Evolutionary conservation across 352 stramenopile genomes (phyloP), one percentile per base, ranked within the genome.

Genomic region (Phytopythium ostracodes): DNA sequence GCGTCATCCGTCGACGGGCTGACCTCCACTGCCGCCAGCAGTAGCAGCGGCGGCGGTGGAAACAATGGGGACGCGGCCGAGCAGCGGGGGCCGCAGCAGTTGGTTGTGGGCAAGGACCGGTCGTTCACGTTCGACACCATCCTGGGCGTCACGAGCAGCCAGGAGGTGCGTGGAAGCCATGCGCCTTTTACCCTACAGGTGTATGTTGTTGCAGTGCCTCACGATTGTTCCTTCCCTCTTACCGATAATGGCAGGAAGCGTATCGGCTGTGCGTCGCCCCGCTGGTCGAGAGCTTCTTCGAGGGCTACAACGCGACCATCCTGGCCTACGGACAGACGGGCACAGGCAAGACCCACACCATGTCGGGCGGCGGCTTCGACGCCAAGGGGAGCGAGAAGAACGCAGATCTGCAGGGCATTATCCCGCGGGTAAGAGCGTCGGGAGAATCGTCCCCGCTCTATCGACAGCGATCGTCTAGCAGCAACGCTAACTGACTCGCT

Each of bases 331-430:
- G 84, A 1, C 87, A 96, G 35, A 96, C 90, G 24, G 89, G 89
- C 8, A 97, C 83, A 1, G 95, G 96, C 49, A 99, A 99, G 71
- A 99, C 96, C 0, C 96, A 97, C 63, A 99, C 96, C 1, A 98
- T 99, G 94, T 85, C 80, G 11, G 85, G 85, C 17, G 63, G 71
- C 22, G 77, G 77, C 31, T 83, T 76, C 33, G 76, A 87, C 65
- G 65, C 68, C 20, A 62, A 60, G 56, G 53, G 77, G 33, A 86
- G 80, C 42, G 75, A 91, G 56, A 80, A 88, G 58, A 76, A 74
- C 22, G 68, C 76, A 10, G 82, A 87, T 0, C 50, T 79, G 10
- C 76, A 90, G 42, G 90, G 90, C 14, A 93, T 97, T 40, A 96
- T 97, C 54, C 90, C 90, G 15, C 83, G 89, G 17, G 80, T 96